Evolutionary conservation across 768 basidiomycete species (phyloP), one percentile per base, ranked within the genome.

Genomic region (Psilocybe tampanensis): DNA sequence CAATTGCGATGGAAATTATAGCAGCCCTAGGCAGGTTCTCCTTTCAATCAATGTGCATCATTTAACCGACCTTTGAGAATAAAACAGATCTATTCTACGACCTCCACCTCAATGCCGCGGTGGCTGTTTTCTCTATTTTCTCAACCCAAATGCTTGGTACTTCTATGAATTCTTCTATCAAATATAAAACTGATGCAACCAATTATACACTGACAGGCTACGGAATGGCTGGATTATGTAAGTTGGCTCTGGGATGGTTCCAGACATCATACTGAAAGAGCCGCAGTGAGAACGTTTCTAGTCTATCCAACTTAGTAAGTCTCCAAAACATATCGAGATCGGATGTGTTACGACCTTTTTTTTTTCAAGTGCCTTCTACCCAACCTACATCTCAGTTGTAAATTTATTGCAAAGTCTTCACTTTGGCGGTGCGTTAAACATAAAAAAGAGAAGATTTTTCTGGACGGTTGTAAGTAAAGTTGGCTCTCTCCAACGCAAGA

Each of bases 91-190:
- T 84, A 9, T 84, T 82, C 65, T 84, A 84, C 55, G 76, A 80
- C 59, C 66, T 80, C 15, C 73, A 66, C 21, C 69, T 83, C 12
- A 81, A 81, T 58, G 72, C 76, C 17, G 81, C 76, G 2, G 75
- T 80, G 1, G 81, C 82, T 0, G 78, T 83, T 29, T 81, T 84
- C 66, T 82, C 82, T 56, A 83, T 81, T 17, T 84, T 83, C 59
- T 74, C 82, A 0, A 81, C 79, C 2, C 72, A 76, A 51, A 72
- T 74, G 72, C 60, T 78, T 9, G 76, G 77, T 50, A 72, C 71
- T 54, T 48, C 9, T n/a, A 18, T 13, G 8, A 39, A 2, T n/a
- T 8, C 19, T 19, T 5, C 1, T 48, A 3, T 21, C 13, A 17
- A 2, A 47, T 8, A 15, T 34, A 18, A 21, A 3, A 2, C 23